Evolutionary conservation across 1,284 basidiomycete species (phyloP), one percentile per base, ranked within the genome.

Genomic region (Flammula alnicola): DNA sequence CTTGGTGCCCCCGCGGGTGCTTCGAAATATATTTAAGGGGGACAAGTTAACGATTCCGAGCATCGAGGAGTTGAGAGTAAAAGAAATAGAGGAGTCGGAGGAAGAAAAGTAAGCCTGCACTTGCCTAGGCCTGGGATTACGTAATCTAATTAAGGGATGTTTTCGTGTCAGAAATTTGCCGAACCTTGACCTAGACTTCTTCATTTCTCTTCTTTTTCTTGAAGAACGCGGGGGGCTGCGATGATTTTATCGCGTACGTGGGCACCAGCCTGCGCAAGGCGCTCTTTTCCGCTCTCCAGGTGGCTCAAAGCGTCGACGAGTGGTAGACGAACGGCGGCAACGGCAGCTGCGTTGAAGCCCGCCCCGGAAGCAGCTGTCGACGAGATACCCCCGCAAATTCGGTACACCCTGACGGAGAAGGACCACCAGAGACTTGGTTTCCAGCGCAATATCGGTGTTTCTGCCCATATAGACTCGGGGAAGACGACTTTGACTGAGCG

Each of bases 401-500:
- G 48, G 41, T 60, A 67, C 45, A 32, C 51, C 2, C 72, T 90
- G 39, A 80, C 85, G 0, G 77, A 81, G 7, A 69, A 74, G 44
- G 89, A 92, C 68, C 54, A 75, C 36, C 61, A 66, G 45, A 74
- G 84, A 2, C 76, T 91, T 7, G 69, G 64, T n/a, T 82, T 76
- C 49, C 89, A 91, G 65, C 75, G 89, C 46, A 92, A 92, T 62
- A 92, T 92, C 54, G 90, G 89, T 55, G 83, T 92, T 55, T 95
- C 93, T 10, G 93, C 93, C 0, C 93, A 95, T 66, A 96, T 96
- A 56, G 95, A 98, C 72, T 98, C 93, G 5, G 97, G 97, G 33
- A 99, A 99, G 80, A 99, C 97, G 0, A 99, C 97, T 0, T 72
- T 99, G 56, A 99, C 97, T n/a, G 97, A 99, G 69, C 91, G 97